These are phyloP conservation scores for Candida hispaniensis DNA, from an alignment of 805 yeast genomes.

Conservation along the genomic window DNA sequence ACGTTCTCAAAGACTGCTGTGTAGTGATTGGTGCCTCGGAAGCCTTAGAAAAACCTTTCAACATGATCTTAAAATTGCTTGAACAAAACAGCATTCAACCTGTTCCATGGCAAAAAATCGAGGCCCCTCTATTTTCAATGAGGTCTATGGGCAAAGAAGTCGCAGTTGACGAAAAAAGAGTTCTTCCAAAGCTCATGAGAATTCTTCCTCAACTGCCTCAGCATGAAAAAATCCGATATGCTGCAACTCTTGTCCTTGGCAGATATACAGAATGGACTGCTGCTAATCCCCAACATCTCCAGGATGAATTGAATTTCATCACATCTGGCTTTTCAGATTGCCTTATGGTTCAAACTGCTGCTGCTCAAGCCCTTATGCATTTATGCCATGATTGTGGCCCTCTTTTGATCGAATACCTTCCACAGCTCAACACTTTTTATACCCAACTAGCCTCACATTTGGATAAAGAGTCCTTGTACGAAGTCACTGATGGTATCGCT, in stretches of 20 bases:
- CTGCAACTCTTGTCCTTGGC: conserved; percentile 89
- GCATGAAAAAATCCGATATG: conserved; percentile 77
- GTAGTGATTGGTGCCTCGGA: conserved; percentile 70
- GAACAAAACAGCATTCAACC: conserved; percentile 30
- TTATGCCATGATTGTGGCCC: conserved; percentile 84
- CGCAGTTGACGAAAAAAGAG: conserved; percentile 47
- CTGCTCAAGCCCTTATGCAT: conserved; percentile 87
- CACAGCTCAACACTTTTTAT: conserved; percentile 67
- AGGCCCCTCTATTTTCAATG: conserved; percentile 80
- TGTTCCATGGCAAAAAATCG: conserved; percentile 72
- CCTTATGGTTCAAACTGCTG: conserved; percentile 59
- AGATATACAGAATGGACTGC: conserved; percentile 94
- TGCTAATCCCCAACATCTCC: conserved; percentile 70
- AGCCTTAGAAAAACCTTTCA: conserved; percentile 63
- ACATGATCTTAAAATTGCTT: conserved; percentile 38
- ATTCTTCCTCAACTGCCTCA: conserved; percentile 62
- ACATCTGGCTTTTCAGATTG: conserved; percentile 50
- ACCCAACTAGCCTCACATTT: conserved; percentile 42
- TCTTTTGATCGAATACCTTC: conserved; percentile 53
- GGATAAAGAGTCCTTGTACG: conserved; percentile 60
- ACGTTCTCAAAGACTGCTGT: conserved; percentile 92
- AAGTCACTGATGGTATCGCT: conserved; percentile 82
- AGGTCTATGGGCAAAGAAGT: conserved; percentile 94
- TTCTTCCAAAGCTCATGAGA: conserved; percentile 70
- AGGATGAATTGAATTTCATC: conserved; percentile 74